A percentile compares a stretch with the other conserved stretches of the same genome.
Evolutionary conservation across 2,329 filamentous ascomycete species (phyloP).

Genomic region (Colletotrichum eremochloae): DNA sequence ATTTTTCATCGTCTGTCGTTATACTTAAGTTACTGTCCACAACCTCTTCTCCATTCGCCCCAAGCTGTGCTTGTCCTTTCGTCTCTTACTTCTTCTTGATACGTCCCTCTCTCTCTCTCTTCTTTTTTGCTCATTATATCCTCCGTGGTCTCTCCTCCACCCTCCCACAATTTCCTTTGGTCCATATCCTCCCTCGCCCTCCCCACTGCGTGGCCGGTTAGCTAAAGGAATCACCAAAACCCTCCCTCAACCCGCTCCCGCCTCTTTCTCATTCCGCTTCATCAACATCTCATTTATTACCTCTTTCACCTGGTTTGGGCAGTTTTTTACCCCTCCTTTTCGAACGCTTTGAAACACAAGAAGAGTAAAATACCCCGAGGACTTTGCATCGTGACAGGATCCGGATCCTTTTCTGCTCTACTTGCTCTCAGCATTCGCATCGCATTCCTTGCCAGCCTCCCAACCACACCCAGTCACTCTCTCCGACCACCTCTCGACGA

Average conservation of each 20-base stretch:
- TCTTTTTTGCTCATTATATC: slow-evolving; percentile 19
- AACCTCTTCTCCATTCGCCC: slow-evolving; percentile 28
- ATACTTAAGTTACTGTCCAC: slow-evolving; percentile 40
- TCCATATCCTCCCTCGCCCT: slow-evolving; percentile 27
- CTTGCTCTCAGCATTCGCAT: slow-evolving; percentile 31
- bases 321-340: slow-evolving; percentile 2
- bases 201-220: slow-evolving; percentile 30
- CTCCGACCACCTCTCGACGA: slow-evolving; percentile 24
- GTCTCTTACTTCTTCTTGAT: slow-evolving; percentile 40
- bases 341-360: slow-evolving; percentile 8
- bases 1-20: slow-evolving; percentile 36
- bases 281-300: slow-evolving; percentile 38
- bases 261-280: slow-evolving; percentile 26
- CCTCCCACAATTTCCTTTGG: slow-evolving; percentile 10
- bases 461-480: slow-evolving; percentile 27
- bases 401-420: slow-evolving; percentile 32
- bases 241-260: background rate
- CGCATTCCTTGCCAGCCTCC: slow-evolving; percentile 27
- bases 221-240: slow-evolving; percentile 15
- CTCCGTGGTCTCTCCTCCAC: slow-evolving; percentile 1
- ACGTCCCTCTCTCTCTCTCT: slow-evolving; percentile 33
- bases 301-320: slow-evolving; percentile 34
- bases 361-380: slow-evolving; percentile 12
- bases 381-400: slow-evolving; percentile 41
- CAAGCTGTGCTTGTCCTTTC: slow-evolving; percentile 39